Evolutionary conservation across 345 rosid species (phyloP), one percentile per base, ranked within the genome.

Genomic region (Lumnitzera littorea): DNA sequence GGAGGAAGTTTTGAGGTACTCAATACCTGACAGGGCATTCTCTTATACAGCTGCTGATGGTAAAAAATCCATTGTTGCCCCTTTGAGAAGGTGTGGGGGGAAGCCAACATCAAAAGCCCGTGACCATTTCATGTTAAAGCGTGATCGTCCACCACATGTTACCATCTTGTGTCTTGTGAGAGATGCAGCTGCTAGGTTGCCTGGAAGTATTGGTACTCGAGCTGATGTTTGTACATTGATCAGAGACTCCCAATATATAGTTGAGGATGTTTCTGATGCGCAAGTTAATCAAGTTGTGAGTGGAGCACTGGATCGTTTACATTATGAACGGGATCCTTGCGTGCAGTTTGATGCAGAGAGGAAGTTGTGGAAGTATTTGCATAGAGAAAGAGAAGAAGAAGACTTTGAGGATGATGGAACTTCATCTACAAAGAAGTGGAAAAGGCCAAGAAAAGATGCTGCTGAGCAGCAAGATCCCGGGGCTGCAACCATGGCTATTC

Each of bases 391-490:
- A 73, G 99, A 94, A 78, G 97, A 94, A 75, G 99, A 94, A 80
- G 99, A 94, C 79, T 94, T 94, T 66, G 99, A 94, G 74, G 99
- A 94, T 70, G 99, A 94, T 57, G 99, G 99, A 50, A 94, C 99
- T 71, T 94, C 99, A 60, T 94, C 99, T 41, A 94, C 99, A 31
- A 94, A 94, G 85, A 94, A 94, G 76, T 94, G 99, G 99, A 94
- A 88, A 82, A 86, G 99, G 62, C 97, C 82, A 65, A 94, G 85
- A 72, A 94, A 94, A 65, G 99, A 94, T 63, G 68, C 88, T 51
- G 75, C 88, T 1, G 99, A 94, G 67, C 97, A 79, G 72, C 67
- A 86, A 24, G 97, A 91, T 13, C 92, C 83, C 65, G 95, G 73
- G 69, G 71, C 82, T 36, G 85, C 85, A 24, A 79, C 95, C n/a